Evolutionary conservation across 345 rosid species (phyloP), one percentile per base, ranked within the genome.

Genomic region (Mangifera indica): DNA sequence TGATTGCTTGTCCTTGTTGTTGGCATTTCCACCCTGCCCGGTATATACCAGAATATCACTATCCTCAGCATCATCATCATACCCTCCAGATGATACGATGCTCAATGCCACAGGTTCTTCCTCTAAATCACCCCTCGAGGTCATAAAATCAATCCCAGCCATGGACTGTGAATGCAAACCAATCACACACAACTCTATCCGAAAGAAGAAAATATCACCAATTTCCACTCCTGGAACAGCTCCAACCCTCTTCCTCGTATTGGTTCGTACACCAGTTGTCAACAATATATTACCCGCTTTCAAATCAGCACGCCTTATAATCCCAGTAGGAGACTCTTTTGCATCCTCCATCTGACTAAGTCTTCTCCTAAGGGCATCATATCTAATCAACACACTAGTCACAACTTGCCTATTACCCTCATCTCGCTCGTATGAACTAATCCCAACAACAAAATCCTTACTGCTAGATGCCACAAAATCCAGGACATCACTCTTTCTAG

Each of bases 71-170:
- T 86, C 88, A 13, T 95, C 93, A 75, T 89, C 96, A 61, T 95
- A 92, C 22, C 86, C 87, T 63, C 98, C 98, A 15, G 98, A 91
- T 0, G 93, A 88, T 26, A 95, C 93, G 62, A 95, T 84, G 77
- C 97, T 88, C 37, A 90, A 80, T 17, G 96, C 98, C 32, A 93
- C 76, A 10, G 88, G 88, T 63, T 92, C 96, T 48, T 90, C 98
- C 59, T 86, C 93, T 13, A 68, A 18, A 59, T 84, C 88, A 65
- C 78, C 87, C 73, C 77, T 88, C 10, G 81, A 55, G 70, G 67
- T n/a, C 80, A 95, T 69, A 82, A 89, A 92, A 78, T 95, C 99
- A 42, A 92, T 92, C 25, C 99, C 99, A 61, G 92, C 98, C 93
- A 92, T 92, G 40, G 91, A 78, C 60, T 80, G 97, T 44, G 93